Evolutionary conservation across 2,329 filamentous ascomycete genomes (phyloP), one percentile per base, ranked within the genome.

Genomic region (Ceratocystiopsis brevicomis): DNA sequence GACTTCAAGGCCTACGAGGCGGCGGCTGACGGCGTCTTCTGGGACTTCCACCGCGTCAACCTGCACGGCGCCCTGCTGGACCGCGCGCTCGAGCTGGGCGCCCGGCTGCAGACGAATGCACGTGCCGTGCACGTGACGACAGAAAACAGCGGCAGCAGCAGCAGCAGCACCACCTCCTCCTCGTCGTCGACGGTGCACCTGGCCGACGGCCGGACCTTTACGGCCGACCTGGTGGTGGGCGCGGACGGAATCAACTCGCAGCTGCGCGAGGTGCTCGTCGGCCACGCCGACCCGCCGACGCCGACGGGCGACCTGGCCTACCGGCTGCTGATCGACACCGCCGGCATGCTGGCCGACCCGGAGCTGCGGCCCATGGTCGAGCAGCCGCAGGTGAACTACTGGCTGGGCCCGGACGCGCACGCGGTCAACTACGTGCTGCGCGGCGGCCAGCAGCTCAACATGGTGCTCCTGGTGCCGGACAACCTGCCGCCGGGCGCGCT

Each of bases 181-280:
- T 50, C 43, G 17, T 51, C 46, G 35, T 49, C 44, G 5, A 52
- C 49, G 1, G 39, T 55, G 4, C 42, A 51, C 25, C 46, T 51
- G 17, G 51, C 48, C 3, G 53, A 56, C 35, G 54, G 54, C 6
- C 50, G 55, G 25, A 52, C 52, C 35, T 57, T 56, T 35, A 36
- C 47, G 1, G 62, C 59, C 0, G 52, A 57, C 16, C 47, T 65
- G 0, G 48, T 65, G 0, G 51, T 64, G 0, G 61, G 63, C 0
- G 57, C 59, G 0, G 63, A 66, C 39, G 63, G 64, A 1, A 54
- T 65, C 16, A 55, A 63, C 44, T 50, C 49, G 18, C 50, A 9
- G 35, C 38, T 49, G 45, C 47, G 49, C 9, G 46, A 47, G 32
- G 10, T 8, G 3, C 39, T 49, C 12, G 30, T 49, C 3, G 49